Evolutionary conservation across 352 stramenopile species (phyloP).

Genomic region (Pythium sukuiense): DNA sequence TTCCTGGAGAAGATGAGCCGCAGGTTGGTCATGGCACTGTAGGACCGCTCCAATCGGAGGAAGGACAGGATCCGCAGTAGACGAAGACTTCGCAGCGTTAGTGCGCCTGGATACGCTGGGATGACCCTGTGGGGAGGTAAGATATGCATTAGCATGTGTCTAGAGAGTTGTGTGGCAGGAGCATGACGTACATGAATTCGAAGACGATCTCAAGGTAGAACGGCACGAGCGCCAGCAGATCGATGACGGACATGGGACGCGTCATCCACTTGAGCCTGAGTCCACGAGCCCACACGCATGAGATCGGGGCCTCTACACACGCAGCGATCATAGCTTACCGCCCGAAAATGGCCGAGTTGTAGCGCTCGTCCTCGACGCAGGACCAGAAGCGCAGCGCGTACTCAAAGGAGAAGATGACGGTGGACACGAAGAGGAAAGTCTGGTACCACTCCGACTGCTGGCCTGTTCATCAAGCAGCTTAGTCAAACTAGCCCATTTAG

Average conservation of each 20-base stretch:
- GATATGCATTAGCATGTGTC: not conserved
- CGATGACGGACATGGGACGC: constrained; percentile 78
- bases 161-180: constrained; percentile 1
- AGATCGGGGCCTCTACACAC: too few species aligned
- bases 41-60: constrained; percentile 73
- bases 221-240: constrained; percentile 69
- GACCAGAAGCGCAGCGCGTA: constrained; percentile 78
- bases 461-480: constrained; percentile 22
- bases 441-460: constrained; percentile 63
- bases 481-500: not conserved
- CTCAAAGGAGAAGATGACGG: constrained; percentile 71
- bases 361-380: constrained; percentile 77
- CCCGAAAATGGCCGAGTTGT: constrained; percentile 44
- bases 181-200: constrained; percentile 49
- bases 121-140: constrained; percentile 27
- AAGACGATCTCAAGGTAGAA: constrained; percentile 82
- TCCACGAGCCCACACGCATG: too few species aligned
- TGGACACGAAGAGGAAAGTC: constrained; percentile 79
- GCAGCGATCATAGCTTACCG: constrained; percentile 31
- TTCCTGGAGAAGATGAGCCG: constrained; percentile 73
- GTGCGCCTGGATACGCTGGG: constrained; percentile 46
- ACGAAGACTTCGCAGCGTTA: constrained; percentile 73
- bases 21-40: constrained; percentile 76
- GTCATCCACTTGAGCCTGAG: constrained; percentile 76
- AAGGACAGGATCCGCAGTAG: constrained; percentile 83